phyloP scores from a whole-genome alignment of 805 yeast genomes.

The Naumovozyma baii region DNA sequence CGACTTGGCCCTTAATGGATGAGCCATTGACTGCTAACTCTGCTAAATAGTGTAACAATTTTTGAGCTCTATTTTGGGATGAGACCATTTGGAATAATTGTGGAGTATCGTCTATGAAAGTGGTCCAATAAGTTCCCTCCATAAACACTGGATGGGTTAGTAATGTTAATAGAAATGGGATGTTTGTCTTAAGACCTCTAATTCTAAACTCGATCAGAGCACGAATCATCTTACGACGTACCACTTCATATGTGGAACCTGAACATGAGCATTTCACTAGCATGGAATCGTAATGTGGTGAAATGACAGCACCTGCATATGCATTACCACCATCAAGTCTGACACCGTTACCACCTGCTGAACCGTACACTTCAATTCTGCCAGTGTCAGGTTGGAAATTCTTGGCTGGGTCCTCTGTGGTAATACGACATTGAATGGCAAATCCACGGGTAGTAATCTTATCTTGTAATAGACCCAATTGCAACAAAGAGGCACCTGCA shows the following conservation, averaged over 20 bases:
- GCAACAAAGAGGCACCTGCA: slow-evolving; percentile 88
- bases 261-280: slow-evolving; percentile 92
- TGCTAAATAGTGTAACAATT: slow-evolving; percentile 77
- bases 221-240: slow-evolving; percentile 93
- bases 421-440: slow-evolving; percentile 96
- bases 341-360: slow-evolving; percentile 98
- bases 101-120: slow-evolving; percentile 97
- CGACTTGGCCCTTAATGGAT: slow-evolving; percentile 88
- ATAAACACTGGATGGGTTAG: slow-evolving; percentile 82
- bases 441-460: slow-evolving; percentile 93
- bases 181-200: slow-evolving; percentile 96
- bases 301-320: slow-evolving; percentile 87
- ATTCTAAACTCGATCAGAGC: slow-evolving; percentile 93
- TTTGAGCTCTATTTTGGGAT: slow-evolving; percentile 93
- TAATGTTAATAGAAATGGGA: slow-evolving; percentile 84
- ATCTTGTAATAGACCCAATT: slow-evolving; percentile 85
- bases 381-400: slow-evolving; percentile 97
- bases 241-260: slow-evolving; percentile 92
- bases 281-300: slow-evolving; percentile 96
- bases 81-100: slow-evolving; percentile 84
- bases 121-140: slow-evolving; percentile 87
- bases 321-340: slow-evolving; percentile 98
- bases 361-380: slow-evolving; percentile 90
- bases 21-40: slow-evolving; percentile 93
- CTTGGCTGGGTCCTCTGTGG: slow-evolving; percentile 93